phyloP scores from a whole-genome alignment of 2,329 filamentous ascomycete genomes.

The Neofusicoccum umdonicola region DNA sequence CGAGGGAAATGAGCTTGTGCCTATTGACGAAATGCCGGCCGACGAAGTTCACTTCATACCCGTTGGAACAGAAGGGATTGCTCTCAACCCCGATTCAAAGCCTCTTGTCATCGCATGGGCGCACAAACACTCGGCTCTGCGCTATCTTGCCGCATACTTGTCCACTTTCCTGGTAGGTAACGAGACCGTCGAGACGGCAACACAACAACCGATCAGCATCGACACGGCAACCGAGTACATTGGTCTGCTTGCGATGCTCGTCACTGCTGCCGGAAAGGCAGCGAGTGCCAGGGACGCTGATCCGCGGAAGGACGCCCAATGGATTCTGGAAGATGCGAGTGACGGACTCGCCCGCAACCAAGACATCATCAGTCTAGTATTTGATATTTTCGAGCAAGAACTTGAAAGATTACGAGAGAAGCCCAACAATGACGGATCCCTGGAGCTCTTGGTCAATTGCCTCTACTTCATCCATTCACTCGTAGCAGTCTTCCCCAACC shows the following conservation, averaged over 20 bases:
- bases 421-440: conserved; percentile 61
- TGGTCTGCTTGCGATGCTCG: conserved; percentile 67
- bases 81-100: conserved; percentile 70
- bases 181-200: conserved; percentile 48
- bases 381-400: conserved; percentile 78
- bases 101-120: conserved; percentile 74
- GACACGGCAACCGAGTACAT: conserved; percentile 73
- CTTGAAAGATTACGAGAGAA: conserved; percentile 48
- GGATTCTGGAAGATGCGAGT: conserved; percentile 50
- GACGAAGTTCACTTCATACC: conserved; percentile 50
- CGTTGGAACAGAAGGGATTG: conserved; percentile 64
- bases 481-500: conserved; percentile 69
- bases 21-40: conserved; percentile 43
- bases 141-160: conserved; percentile 76
- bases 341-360: conserved; percentile 53
- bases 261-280: conserved; percentile 43
- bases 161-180: conserved; percentile 51
- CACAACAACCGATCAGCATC: conserved; percentile 48
- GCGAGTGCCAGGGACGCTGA: conserved; percentile 18
- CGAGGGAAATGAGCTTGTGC: conserved; percentile 3
- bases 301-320: conserved; percentile 37
- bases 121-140: conserved; percentile 73
- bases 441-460: conserved; percentile 70
- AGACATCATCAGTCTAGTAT: conserved; percentile 78
- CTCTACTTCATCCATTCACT: conserved; percentile 76